Evolutionary conservation across 1,284 basidiomycete genomes (phyloP).

Genomic region (Moesziomyces sp.): DNA sequence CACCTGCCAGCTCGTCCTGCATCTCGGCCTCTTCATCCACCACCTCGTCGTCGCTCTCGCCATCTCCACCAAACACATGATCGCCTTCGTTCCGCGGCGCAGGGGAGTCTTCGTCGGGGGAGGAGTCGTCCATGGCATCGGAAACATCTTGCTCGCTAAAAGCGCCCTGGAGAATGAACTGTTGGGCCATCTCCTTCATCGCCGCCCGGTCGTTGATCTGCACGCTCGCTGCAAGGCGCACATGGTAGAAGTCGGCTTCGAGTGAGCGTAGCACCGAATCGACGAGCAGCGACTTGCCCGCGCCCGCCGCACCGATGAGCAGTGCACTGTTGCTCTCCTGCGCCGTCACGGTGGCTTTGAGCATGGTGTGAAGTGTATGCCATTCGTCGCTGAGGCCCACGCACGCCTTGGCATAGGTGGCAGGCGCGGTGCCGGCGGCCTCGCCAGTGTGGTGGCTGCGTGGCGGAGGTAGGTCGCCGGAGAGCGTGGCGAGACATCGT

Average conservation of each 20-base stretch:
- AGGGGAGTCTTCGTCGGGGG: not conserved
- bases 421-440: too few relatives aligned
- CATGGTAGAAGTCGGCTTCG: conserved; percentile 41
- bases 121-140: conserved; percentile 10
- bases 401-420: conserved; percentile 16
- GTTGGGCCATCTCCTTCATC: conserved; percentile 62
- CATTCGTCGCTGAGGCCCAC: conserved; percentile 55
- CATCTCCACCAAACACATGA: conserved; percentile 38
- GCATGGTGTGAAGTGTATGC: conserved; percentile 42
- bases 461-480: conserved; percentile 23
- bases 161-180: conserved; percentile 61
- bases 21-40: conserved; percentile 36
- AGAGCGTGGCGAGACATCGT: conserved; percentile 24
- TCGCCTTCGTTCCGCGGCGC: conserved; percentile 2
- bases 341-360: conserved; percentile 41
- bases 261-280: conserved; percentile 51
- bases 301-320: conserved; percentile 55
- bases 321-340: conserved; percentile 63
- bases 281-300: conserved; percentile 56
- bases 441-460: not conserved
- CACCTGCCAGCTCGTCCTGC: conserved; percentile 30
- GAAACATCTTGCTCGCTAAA: conserved; percentile 43
- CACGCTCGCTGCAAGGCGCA: conserved; percentile 49
- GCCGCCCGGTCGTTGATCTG: conserved; percentile 60
- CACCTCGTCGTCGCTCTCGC: conserved; percentile 23